A percentile compares a stretch with the other conserved stretches of the same genome.
These are phyloP conservation scores for Aspergillus panamensis DNA, from an alignment of 495 filamentous ascomycete species.

Conservation along the genomic window DNA sequence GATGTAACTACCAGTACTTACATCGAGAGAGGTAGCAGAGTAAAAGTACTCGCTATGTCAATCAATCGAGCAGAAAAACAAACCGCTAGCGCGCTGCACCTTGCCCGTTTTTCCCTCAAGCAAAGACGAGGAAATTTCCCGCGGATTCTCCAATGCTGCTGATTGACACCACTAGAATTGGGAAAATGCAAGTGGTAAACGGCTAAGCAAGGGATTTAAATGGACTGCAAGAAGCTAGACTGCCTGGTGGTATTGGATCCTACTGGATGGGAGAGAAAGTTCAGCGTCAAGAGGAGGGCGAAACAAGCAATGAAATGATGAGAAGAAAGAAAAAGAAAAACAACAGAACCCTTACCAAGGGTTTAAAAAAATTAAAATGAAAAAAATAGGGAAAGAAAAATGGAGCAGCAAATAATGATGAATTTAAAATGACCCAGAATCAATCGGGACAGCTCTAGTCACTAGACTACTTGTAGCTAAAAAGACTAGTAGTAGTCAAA, in stretches of 20 bases:
- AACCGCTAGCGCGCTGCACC: constrained; percentile 29
- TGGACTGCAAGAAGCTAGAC: constrained; percentile 17
- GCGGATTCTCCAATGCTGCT: constrained; percentile 10
- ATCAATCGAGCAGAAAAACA: constrained; percentile 22
- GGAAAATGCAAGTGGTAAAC: constrained; percentile 18
- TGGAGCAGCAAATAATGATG: constrained; percentile 9
- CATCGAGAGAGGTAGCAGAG: constrained; percentile 14
- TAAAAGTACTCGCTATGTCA: constrained; percentile 15
- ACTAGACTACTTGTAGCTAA: constrained; percentile 14
- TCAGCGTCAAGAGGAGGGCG: constrained; percentile 2
- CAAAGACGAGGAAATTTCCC: constrained; percentile 22
- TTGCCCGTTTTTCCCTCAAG: constrained; percentile 25
- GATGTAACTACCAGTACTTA: constrained; percentile 14
- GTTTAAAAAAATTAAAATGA: constrained; percentile 15
- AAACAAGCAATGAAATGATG: constrained; percentile 9
- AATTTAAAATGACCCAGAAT: constrained; percentile 19
- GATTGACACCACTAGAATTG: constrained; percentile 15
- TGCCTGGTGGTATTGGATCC: constrained; percentile 7
- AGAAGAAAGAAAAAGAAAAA: constrained; percentile 14
- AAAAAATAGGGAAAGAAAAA: constrained; percentile 13
- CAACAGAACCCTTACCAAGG: constrained; percentile 14
- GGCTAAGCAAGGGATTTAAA: constrained; percentile 26
- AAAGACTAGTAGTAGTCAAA: constrained; percentile 14
- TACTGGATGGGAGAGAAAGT: constrained; percentile 7
- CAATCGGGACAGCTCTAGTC: constrained; percentile 23